phyloP scores from a whole-genome alignment of 768 basidiomycete species.

The Cantharellus anzutake region DNA sequence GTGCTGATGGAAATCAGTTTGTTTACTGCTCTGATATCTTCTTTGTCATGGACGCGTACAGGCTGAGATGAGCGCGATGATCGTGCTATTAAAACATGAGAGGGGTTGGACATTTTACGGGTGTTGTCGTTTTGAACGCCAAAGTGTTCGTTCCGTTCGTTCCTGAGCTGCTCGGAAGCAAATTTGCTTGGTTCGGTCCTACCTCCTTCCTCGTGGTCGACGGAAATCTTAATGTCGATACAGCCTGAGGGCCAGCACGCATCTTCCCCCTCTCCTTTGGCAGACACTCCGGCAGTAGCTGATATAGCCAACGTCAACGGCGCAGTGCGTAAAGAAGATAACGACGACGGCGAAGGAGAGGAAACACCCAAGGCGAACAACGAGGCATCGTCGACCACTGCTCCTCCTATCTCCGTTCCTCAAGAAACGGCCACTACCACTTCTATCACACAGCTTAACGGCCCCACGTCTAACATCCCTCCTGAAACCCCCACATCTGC shows the following conservation, averaged over 20 bases:
- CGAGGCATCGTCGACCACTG: neutral
- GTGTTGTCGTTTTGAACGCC: too few relatives aligned
- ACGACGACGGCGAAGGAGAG: neutral
- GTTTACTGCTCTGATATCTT: neutral
- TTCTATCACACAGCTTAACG: neutral
- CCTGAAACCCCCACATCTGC: neutral
- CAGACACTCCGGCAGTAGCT: neutral
- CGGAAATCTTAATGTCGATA: too few relatives aligned
- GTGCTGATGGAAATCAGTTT: slow-evolving; percentile 32
- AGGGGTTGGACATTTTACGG: slow-evolving; percentile 33
- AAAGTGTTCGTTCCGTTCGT: too few relatives aligned
- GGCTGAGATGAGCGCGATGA: slow-evolving; percentile 40
- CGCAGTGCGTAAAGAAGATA: neutral
- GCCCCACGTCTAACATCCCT: neutral
- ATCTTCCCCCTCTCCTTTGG: neutral
- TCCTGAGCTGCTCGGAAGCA: too few relatives aligned
- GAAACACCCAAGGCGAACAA: neutral
- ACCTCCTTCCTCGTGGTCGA: too few relatives aligned
- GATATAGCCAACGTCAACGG: neutral
- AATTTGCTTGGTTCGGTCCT: too few relatives aligned
- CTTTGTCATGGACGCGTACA: neutral
- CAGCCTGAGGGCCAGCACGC: neutral
- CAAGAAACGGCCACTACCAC: neutral
- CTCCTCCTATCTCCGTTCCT: neutral
- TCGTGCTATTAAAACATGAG: slow-evolving; percentile 76